Evolutionary conservation across 768 basidiomycete genomes (phyloP).

Genomic region (Gymnopilus dilepis): DNA sequence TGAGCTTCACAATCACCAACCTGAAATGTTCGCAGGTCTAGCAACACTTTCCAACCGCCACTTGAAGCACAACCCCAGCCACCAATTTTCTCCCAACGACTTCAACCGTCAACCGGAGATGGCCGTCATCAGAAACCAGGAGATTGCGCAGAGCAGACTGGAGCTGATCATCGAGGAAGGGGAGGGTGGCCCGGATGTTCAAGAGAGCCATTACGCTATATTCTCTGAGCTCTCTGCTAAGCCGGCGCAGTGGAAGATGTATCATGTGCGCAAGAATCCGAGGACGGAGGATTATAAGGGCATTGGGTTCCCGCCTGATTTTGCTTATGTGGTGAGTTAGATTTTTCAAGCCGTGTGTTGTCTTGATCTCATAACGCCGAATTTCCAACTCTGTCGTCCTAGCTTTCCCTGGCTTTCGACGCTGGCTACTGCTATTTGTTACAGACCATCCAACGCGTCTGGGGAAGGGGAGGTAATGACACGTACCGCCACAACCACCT

Average conservation of each 20-base stretch:
- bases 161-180: constrained; percentile 9
- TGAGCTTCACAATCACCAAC: no score
- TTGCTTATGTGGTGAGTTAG: not conserved
- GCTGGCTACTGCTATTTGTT: constrained; percentile 9
- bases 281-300: not conserved
- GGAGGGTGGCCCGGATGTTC: not conserved
- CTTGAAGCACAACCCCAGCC: not conserved
- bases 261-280: not conserved
- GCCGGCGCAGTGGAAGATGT: not conserved
- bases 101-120: not conserved
- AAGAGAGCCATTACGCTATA: not conserved
- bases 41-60: not conserved
- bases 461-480: not conserved
- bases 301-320: not conserved
- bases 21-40: not conserved
- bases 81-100: not conserved
- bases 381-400: not conserved
- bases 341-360: not conserved
- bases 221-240: not conserved
- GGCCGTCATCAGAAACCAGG: not conserved
- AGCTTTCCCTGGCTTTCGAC: constrained; percentile 12
- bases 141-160: not conserved
- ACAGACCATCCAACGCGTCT: constrained; percentile 1
- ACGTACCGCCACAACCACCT: not conserved
- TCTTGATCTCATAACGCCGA: not conserved